Base-by-base conservation (phyloP, 306 rosid genomes). In the Gleditsia sinensis region DNA sequence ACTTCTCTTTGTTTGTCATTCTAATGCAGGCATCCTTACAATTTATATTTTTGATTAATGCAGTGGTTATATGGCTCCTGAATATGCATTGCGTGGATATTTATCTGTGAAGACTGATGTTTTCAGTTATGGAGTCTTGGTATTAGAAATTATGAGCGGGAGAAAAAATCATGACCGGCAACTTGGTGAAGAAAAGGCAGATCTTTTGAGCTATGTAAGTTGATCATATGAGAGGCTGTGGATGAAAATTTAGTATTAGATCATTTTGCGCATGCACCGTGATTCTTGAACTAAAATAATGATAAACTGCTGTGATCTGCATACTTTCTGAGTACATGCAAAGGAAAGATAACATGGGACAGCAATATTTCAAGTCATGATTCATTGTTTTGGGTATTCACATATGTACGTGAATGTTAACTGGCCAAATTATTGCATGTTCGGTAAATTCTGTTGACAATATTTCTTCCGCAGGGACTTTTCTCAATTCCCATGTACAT, bases 21-120 rank as follows among this genome's bases (percentile, higher is more conserved):
- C 25, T 67, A 36, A 45, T 67, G 25, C 9, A 42, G 19, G 16
- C 57, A 45, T 43, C 55, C 13, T 67, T 28, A 67, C 27, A 2
- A 24, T 16, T 48, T 49, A 36, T n/a, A 69, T 0, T 54, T 37
- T 76, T 50, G 48, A 25, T 16, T 1, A 20, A 6, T 78, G 78
- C 61, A 89, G 94, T 67, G 94, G 94, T 61, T 89, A 89, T 51
- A 89, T 89, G 94, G 86, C 91, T 1, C 94, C 94, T 9, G 94
- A 89, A 74, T 89, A 89, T 33, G 89, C 91, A 73, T 62, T 82
- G 85, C 91, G 83, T 57, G 94, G 94, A 69, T 89, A 84, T 46
- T 58, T 89, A 24, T 89, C 91, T 0, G 88, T 89, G 67, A 89
- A 89, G 81, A 84, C 91, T 0, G 94, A 89, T 70, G 89, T 89